Percentiles rank a stretch among this genome's conserved stretches.
phyloP scores from a whole-genome alignment of 768 basidiomycete genomes.

The Trametes maxima region DNA sequence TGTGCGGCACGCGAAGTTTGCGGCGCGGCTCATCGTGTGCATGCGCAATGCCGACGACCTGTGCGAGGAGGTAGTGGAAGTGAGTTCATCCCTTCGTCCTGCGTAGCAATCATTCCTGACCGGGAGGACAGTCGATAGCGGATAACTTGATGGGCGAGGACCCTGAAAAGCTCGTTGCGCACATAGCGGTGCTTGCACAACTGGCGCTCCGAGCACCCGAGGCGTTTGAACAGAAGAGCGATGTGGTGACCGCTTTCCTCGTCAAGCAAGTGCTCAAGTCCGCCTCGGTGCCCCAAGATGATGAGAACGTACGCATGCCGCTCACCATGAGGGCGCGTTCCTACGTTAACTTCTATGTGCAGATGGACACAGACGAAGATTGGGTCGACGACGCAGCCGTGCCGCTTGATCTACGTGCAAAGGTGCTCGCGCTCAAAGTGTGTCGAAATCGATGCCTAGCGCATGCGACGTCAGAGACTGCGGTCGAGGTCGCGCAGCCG shows the following conservation, averaged over 20 bases:
- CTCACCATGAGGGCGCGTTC: no score
- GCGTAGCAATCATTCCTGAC: not conserved
- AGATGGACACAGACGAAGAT: constrained; percentile 66
- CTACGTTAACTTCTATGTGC: not conserved
- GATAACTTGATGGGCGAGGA: constrained; percentile 48
- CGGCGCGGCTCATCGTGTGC: constrained; percentile 70
- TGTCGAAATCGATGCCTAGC: constrained; percentile 80
- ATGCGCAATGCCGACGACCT: constrained; percentile 53
- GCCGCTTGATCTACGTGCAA: constrained; percentile 60
- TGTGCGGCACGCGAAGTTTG: constrained; percentile 79
- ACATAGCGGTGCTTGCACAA: constrained; percentile 73
- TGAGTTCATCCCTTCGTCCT: constrained; percentile 34
- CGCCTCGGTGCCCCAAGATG: constrained; percentile 37
- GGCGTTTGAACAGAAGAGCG: constrained; percentile 79
- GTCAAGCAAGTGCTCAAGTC: constrained; percentile 71
- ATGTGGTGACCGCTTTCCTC: constrained; percentile 70
- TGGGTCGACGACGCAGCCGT: constrained; percentile 78
- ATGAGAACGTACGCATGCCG: not conserved
- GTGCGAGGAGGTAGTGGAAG: constrained; percentile 65
- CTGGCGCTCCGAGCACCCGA: constrained; percentile 67
- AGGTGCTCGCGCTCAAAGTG: constrained; percentile 77
- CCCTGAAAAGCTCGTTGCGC: constrained; percentile 60
- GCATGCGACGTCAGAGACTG: constrained; percentile 57
- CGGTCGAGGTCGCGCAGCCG: constrained; percentile 70
- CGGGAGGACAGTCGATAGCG: constrained; percentile 54